phyloP scores from a whole-genome alignment of 2,329 filamentous ascomycete genomes.

The Dissoconium aciculare region DNA sequence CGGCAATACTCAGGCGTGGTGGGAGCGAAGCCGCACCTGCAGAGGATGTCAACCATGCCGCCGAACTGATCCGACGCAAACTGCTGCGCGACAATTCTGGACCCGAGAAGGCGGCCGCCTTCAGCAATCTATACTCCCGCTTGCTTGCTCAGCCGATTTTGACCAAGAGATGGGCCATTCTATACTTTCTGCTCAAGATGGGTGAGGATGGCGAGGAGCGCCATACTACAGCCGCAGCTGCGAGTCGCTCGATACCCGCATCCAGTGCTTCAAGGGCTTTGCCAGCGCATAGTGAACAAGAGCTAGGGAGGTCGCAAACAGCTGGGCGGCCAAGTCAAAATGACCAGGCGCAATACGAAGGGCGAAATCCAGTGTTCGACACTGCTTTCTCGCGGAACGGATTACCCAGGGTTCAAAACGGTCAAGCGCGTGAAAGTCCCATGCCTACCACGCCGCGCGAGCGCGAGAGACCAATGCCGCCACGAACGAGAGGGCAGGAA shows the following conservation, averaged over 20 bases:
- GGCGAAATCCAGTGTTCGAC: slow-evolving; percentile 24
- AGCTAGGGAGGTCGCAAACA: slow-evolving; percentile 7
- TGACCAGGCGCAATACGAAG: slow-evolving; percentile 3
- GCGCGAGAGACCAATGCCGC: slow-evolving; percentile 11
- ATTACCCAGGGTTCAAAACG: slow-evolving; percentile 25
- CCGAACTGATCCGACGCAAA: slow-evolving; percentile 80
- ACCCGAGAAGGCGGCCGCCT: slow-evolving; percentile 61
- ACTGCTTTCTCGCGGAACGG: slow-evolving; percentile 35
- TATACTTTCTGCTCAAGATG: slow-evolving; percentile 77
- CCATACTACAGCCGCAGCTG: slow-evolving; percentile 4
- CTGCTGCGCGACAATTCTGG: slow-evolving; percentile 63
- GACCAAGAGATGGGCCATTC: slow-evolving; percentile 90
- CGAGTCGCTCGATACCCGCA: slow-evolving; percentile 3
- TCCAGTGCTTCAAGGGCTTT: slow-evolving; percentile 5
- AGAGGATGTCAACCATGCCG: slow-evolving; percentile 76
- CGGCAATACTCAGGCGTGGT: slow-evolving; percentile 29
- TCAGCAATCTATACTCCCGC: slow-evolving; percentile 80
- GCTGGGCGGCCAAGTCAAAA: too few relatives aligned
- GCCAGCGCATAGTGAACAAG: slow-evolving; percentile 4
- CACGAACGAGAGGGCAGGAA: slow-evolving; percentile 12
- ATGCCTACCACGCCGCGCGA: slow-evolving; percentile 10
- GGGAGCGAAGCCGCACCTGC: slow-evolving; percentile 38
- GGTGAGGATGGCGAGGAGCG: slow-evolving; percentile 39
- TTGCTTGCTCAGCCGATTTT: slow-evolving; percentile 83
- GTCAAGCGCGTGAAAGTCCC: slow-evolving; percentile 15